Evolutionary conservation across 345 rosid species (phyloP), one percentile per base, ranked within the genome.

Genomic region (Linum tenue): DNA sequence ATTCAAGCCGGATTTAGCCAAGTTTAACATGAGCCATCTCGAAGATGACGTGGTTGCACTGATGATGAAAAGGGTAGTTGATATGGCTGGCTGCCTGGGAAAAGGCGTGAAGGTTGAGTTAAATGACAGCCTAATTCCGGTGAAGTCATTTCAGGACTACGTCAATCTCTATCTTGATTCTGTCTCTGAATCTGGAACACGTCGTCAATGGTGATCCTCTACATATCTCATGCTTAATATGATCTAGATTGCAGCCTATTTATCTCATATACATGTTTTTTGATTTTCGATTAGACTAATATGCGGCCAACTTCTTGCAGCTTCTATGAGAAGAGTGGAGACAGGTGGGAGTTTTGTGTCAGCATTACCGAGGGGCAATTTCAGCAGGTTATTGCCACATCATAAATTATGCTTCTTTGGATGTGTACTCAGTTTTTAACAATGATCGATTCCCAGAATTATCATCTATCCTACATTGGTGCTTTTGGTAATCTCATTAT

Each of bases 71-170:
- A 69, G 96, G 40, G 99, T 95, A 8, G 78, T 89, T 48, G 97
- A 95, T 68, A 55, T 95, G 76, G 96, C 96, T 72, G 99, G 99
- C 4, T 91, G 97, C 67, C 88, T 95, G 56, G 99, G 99, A 67
- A 89, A 89, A 81, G 69, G 86, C 36, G 97, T 95, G 59, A 89
- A 87, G 71, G 95, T 95, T 58, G 97, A 91, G 70, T 78, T 95
- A 53, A 89, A 95, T 65, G 97, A 96, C 48, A 76, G 64, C 35
- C 77, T 80, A 5, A 72, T 89, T 55, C 95, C 99, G 2, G 84
- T 91, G 6, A 87, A 86, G 67, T 82, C 91, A 7, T 95, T 91
- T 64, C 74, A 64, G 59, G 97, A 91, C 36, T 89, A 89, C 75
- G 99, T 95, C 59, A 79, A 83, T 51, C 63, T 95, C 12, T 95